Conservation (phyloP, 2,329 filamentous ascomycete species). For the Aureobasidium melanogenum region DNA sequence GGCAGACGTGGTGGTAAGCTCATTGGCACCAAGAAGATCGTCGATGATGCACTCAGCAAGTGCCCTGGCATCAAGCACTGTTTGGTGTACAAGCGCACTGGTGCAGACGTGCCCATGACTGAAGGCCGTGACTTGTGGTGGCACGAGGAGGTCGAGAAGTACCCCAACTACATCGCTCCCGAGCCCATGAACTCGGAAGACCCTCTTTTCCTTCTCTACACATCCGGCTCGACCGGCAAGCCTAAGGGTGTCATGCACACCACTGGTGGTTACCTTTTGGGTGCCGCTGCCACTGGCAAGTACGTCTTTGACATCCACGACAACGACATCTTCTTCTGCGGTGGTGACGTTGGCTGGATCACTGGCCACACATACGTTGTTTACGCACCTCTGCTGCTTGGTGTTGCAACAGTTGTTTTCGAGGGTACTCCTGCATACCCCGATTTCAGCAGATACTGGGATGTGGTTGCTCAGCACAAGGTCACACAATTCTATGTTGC, state of each 20-base stretch:
- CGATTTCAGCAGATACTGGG: slow-evolving; percentile 97
- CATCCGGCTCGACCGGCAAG: slow-evolving; percentile 94
- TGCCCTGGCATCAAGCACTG: slow-evolving; percentile 80
- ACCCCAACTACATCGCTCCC: slow-evolving; percentile 82
- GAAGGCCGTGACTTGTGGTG: slow-evolving; percentile 88
- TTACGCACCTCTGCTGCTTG: slow-evolving; percentile 86
- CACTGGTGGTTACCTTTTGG: slow-evolving; percentile 88
- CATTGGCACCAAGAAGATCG: slow-evolving; percentile 98
- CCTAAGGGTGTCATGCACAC: slow-evolving; percentile 99
- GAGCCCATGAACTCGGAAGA: slow-evolving; percentile 89
- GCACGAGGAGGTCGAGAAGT: slow-evolving; percentile 98
- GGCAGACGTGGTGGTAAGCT: slow-evolving; percentile 96
- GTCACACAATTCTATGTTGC: slow-evolving; percentile 98
- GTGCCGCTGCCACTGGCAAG: slow-evolving; percentile 87
- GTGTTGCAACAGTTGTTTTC: slow-evolving; percentile 91
- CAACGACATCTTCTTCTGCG: slow-evolving; percentile 90
- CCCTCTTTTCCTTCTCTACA: slow-evolving; percentile 94
- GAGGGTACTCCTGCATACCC: slow-evolving; percentile 97
- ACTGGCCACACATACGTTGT: slow-evolving; percentile 98
- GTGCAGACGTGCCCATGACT: slow-evolving; percentile 85
- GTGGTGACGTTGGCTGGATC: slow-evolving; percentile 98
- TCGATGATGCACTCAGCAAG: slow-evolving; percentile 93
- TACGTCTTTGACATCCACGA: slow-evolving; percentile 98
- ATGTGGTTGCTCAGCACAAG: slow-evolving; percentile 89
- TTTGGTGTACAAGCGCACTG: slow-evolving; percentile 91